Percentiles rank a stretch among this genome's conserved stretches.
Evolutionary conservation across 2,329 filamentous ascomycete species (phyloP).

Genomic region (Colletotrichum sansevieriae): DNA sequence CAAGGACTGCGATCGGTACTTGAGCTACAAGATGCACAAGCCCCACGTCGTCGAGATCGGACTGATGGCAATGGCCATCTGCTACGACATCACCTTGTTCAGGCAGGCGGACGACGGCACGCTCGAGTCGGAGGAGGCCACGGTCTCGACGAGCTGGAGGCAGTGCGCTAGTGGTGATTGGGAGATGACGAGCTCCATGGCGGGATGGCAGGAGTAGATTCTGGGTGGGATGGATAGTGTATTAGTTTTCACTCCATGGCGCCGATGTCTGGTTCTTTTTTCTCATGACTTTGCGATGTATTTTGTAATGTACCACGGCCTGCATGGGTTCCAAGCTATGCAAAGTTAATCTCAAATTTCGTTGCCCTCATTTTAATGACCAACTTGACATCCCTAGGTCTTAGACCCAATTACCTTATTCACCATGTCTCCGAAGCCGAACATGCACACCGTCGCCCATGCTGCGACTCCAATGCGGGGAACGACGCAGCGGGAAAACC

Average conservation of each 20-base stretch:
- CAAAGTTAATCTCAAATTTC: not conserved
- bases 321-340: conserved; percentile 11
- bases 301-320: conserved; percentile 31
- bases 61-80: conserved; percentile 53
- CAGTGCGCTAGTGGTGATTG: conserved; percentile 55
- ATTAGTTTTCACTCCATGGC: conserved; percentile 10
- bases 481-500: conserved; percentile 18
- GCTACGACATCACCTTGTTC: conserved; percentile 51
- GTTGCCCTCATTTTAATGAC: no score
- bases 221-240: not conserved
- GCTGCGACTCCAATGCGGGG: conserved; percentile 27
- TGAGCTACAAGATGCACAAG: conserved; percentile 51
- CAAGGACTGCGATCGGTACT: conserved; percentile 46
- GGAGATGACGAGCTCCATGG: conserved; percentile 43
- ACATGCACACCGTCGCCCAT: conserved; percentile 35
- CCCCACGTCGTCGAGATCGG: conserved; percentile 53
- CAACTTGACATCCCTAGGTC: fast-evolving
- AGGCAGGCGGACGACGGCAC: conserved; percentile 44
- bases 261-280: conserved; percentile 2
- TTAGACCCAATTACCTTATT: conserved; percentile 17
- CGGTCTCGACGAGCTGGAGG: conserved; percentile 49
- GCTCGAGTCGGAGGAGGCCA: conserved; percentile 48
- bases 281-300: conserved; percentile 13
- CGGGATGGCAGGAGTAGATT: conserved; percentile 37
- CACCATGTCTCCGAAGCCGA: conserved; percentile 22